Base-by-base conservation (phyloP, 306 rosid genomes). In the Trichosanthes cucumerina region DNA sequence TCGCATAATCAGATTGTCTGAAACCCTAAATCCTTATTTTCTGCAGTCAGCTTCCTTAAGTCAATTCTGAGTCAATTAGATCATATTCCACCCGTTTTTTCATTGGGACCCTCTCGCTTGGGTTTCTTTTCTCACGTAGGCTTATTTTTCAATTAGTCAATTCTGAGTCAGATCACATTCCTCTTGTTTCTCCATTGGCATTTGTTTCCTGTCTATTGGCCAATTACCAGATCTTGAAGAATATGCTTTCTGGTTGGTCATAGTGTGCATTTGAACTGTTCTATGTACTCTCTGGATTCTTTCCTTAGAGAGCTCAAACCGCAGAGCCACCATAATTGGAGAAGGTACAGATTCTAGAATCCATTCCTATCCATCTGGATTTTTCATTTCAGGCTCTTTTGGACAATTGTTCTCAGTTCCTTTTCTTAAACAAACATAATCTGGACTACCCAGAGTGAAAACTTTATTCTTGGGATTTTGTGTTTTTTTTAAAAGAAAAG, bases 1-100 rank as follows among this genome's bases (percentile, higher is more conserved):
- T 68, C 23, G 11, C 23, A 38, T 33, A 12, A 59, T 59, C 38
- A 26, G 21, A 31, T 33, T 7, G 43, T 63, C 10, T 68, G 21
- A 70, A 72, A 72, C 77, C 77, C 58, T 15, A 47, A 47, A 72
- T 72, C 4, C 41, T 28, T 74, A 74, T 73, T 36, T 28, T 71
- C 53, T 41, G 34, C 34, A 69, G 53, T 69, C 7, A 1, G 18
- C 21, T 71, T 71, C 43, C 43, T 4, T 72, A 4, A 12, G 16
- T 50, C 41, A 31, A 52, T 34, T 31, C 56, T 34, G 46, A 15
- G 58, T 73, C 56, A 50, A 18, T 28, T 33, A 50, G 57, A 50
- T 74, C 43, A 72, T 72, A 19, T 38, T 66, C 49, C 26, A 3
- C 47, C 13, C 18, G 64, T 65, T 36, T 65, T 49, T 49, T 8